Base-by-base conservation (phyloP, 164 flowering plant species). In the Vitis rotundifolia region DNA sequence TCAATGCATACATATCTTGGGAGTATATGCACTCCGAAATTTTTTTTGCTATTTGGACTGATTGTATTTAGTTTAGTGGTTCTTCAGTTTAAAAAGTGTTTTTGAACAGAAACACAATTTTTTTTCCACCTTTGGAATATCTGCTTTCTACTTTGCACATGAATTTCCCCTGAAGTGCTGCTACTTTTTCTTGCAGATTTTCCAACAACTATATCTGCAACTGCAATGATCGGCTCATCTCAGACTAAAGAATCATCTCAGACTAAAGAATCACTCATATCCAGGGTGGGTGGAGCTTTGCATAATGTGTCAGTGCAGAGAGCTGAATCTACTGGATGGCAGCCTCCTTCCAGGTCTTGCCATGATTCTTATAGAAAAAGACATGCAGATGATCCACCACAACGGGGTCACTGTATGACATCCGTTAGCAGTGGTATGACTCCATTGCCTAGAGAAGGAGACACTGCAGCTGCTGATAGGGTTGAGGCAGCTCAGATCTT, bases 401-500 rank as follows among this genome's bases (percentile, higher is more conserved):
- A 58, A 54, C 64, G 29, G 11, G 49, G 63, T n/a, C 70, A 56
- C 52, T 53, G 18, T 15, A 71, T 63, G 61, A 14, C 47, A 66
- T 78, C 78, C 31, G 10, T 62, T 15, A 67, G 51, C 52, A 59
- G 65, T 60, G 49, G 51, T 50, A 16, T 44, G 14, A 28, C 8
- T 18, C 31, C 19, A 26, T 50, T 62, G 8, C 59, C 74, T 11
- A 18, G 65, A 52, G 68, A 53, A 63, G 44, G 48, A 22, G 65
- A 71, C 15, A 67, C 55, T 8, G 49, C 57, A 5, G 31, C 73
- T 28, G 63, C 10, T 22, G 71, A 61, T 28, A 73, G 66, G 47
- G 52, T 29, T 54, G 81, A 77, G 8, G 85, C 85, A 28, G 82
- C 84, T 9, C 70, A 84, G 77, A 50, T 89, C 22, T 77, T 78